A percentile compares a stretch with the other conserved stretches of the same genome.
Evolutionary conservation across 768 basidiomycete species (phyloP).

Genomic region (Trametes elegans): DNA sequence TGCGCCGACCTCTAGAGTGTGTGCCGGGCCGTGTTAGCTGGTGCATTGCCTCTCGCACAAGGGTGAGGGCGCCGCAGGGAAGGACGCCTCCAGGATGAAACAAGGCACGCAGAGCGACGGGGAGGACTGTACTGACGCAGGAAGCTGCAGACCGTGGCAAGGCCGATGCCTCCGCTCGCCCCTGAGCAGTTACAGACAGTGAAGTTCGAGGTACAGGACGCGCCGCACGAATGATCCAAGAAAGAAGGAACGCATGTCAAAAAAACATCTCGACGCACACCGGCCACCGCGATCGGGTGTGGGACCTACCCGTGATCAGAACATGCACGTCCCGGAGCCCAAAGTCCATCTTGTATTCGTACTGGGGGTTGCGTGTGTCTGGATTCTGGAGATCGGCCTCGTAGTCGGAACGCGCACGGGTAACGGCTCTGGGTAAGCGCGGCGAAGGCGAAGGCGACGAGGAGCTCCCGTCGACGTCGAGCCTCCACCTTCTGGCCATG

Average conservation of each 20-base stretch:
- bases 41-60: not conserved
- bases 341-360: constrained; percentile 49
- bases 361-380: not conserved
- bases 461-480: too few species aligned
- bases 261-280: too few species aligned
- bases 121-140: constrained; percentile 40
- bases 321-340: constrained; percentile 61
- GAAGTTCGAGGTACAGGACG: too few species aligned
- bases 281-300: too few species aligned
- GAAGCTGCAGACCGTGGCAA: constrained; percentile 56
- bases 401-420: too few species aligned
- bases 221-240: too few species aligned
- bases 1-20: constrained; percentile 69
- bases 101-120: not conserved
- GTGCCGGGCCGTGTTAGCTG: not conserved
- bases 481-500: too few species aligned
- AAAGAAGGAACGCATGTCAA: not conserved
- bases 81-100: not conserved
- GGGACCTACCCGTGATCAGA: constrained; percentile 58
- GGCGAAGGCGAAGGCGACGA: too few species aligned
- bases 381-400: not conserved
- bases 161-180: constrained; percentile 74
- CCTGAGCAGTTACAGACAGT: too few species aligned
- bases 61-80: not conserved
- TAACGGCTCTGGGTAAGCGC: too few species aligned